These are phyloP conservation scores for Pugionium dolabratum DNA, from an alignment of 345 rosid species.

Conservation along the genomic window DNA sequence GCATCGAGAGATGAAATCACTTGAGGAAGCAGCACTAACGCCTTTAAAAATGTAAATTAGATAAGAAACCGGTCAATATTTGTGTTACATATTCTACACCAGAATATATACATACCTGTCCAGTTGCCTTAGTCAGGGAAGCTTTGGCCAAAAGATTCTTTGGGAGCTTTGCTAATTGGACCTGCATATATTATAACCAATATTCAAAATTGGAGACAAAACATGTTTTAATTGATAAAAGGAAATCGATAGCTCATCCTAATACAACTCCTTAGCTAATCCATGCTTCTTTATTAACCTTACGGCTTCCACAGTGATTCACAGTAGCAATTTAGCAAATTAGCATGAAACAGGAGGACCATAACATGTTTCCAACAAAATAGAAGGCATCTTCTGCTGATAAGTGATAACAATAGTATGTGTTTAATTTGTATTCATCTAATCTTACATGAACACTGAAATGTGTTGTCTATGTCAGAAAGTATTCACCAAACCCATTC, in stretches of 20 bases:
- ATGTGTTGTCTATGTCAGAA: not conserved
- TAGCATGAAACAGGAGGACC: not conserved
- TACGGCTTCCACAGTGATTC: not conserved
- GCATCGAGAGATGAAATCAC: constrained; percentile 81
- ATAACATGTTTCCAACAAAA: not conserved
- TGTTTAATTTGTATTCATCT: constrained; percentile 4
- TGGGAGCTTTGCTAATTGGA: constrained; percentile 66
- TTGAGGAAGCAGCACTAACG: constrained; percentile 76
- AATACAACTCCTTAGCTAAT: not conserved
- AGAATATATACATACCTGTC: constrained; percentile 52
- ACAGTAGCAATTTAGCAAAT: not conserved
- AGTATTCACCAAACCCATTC: not conserved
- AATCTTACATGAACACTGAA: not conserved
- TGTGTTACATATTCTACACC: constrained; percentile 2
- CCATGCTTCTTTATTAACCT: constrained; percentile 13
- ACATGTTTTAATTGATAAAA: too few relatives aligned
- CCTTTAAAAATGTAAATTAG: constrained; percentile 38
- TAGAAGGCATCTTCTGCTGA: not conserved
- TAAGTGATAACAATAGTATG: not conserved
- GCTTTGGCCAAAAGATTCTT: constrained; percentile 76
- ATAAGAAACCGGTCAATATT: not conserved
- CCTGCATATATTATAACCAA: constrained; percentile 45
- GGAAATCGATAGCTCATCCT: not conserved
- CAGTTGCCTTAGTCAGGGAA: constrained; percentile 70
- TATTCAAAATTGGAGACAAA: not conserved